Percentiles rank a stretch among this genome's conserved stretches.
Conservation (phyloP, 768 basidiomycete species). For the Mycena albidolilacea region DNA sequence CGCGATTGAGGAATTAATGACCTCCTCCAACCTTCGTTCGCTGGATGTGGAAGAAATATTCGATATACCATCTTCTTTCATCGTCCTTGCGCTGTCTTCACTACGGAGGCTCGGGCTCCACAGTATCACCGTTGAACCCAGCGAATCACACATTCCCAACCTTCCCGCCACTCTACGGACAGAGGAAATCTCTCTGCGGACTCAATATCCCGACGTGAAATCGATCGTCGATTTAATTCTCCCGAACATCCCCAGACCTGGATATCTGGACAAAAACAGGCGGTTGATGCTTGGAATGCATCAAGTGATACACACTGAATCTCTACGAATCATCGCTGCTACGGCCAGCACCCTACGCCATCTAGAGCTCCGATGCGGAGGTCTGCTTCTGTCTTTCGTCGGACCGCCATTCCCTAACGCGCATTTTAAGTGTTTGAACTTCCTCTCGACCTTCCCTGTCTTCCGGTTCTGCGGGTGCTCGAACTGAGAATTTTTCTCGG, state of each 20-base stretch:
- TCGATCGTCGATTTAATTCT: not conserved
- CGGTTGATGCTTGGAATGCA: not conserved
- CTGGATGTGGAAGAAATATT: not conserved
- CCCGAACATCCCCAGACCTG: not conserved
- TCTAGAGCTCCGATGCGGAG: no score
- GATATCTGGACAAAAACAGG: not conserved
- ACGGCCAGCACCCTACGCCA: no score
- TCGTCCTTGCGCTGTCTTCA: conserved; percentile 1
- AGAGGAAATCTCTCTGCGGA: not conserved
- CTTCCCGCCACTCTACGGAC: not conserved
- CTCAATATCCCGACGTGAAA: not conserved
- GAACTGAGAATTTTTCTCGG: no score
- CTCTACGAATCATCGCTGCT: not conserved
- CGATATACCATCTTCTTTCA: not conserved
- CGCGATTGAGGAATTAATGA: not conserved
- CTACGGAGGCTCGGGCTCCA: not conserved
- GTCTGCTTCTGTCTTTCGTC: no score
- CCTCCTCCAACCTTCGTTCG: not conserved
- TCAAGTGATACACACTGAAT: not conserved
- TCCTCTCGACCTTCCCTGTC: no score
- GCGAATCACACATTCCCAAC: not conserved
- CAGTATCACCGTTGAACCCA: not conserved
- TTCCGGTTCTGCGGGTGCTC: no score
- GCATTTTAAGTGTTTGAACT: no score
- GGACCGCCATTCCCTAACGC: no score